Evolutionary conservation across 1,139 yeast species (phyloP).

Genomic region (Hemisphaericaspora lyxosophila): DNA sequence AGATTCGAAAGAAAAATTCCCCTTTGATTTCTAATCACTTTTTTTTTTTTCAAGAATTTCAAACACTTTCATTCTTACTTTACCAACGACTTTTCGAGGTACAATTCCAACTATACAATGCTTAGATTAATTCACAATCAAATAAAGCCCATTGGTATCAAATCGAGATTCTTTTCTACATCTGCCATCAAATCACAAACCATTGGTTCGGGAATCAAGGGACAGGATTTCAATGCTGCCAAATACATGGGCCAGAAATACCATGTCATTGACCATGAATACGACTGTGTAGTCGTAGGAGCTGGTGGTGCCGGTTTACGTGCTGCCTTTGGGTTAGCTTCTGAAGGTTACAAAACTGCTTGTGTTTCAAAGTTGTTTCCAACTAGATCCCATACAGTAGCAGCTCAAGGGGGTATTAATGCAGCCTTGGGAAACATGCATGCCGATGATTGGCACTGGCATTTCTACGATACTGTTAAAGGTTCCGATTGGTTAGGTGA

Average conservation of each 20-base stretch:
- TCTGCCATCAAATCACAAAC: slow-evolving; percentile 33
- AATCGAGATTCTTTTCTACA: slow-evolving; percentile 27
- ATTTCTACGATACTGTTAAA: slow-evolving; percentile 98
- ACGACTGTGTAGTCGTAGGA: slow-evolving; percentile 96
- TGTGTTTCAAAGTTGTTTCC: slow-evolving; percentile 97
- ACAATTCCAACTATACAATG: background rate
- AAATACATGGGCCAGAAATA: slow-evolving; percentile 69
- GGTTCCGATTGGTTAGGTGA: slow-evolving; percentile 99
- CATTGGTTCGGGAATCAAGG: slow-evolving; percentile 48
- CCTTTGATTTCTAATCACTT: background rate
- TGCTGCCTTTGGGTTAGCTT: slow-evolving; percentile 97
- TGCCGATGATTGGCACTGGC: slow-evolving; percentile 99
- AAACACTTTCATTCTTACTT: background rate
- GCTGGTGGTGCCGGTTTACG: slow-evolving; percentile 99
- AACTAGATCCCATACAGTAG: slow-evolving; percentile 97
- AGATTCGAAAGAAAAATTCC: background rate
- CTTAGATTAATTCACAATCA: slow-evolving; percentile 1
- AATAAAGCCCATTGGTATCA: background rate
- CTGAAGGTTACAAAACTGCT: slow-evolving; percentile 96
- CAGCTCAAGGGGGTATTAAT: slow-evolving; percentile 99
- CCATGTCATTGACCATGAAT: slow-evolving; percentile 94
- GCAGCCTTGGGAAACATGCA: slow-evolving; percentile 99
- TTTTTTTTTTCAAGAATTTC: background rate
- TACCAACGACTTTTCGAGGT: background rate
- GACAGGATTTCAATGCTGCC: slow-evolving; percentile 50